phyloP scores from a whole-genome alignment of 345 rosid species.

The Salix koriyanagi region DNA sequence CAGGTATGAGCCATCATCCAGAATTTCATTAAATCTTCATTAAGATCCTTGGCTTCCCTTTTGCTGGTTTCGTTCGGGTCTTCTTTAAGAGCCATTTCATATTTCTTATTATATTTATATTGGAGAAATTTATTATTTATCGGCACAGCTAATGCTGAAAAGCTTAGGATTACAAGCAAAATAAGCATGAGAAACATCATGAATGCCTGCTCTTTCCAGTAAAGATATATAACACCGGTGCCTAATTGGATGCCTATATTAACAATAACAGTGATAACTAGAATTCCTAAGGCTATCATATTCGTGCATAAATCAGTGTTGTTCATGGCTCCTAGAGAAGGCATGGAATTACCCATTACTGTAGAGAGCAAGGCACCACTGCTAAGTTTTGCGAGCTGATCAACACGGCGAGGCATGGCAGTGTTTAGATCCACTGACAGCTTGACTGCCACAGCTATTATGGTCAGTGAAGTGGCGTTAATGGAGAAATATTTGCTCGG shows the following conservation, averaged over 20 bases:
- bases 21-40: slow-evolving; percentile 51
- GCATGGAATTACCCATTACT: slow-evolving; percentile 77
- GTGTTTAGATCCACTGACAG: slow-evolving; percentile 88
- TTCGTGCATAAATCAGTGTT: slow-evolving; percentile 48
- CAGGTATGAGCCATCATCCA: slow-evolving; percentile 95
- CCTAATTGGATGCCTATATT: slow-evolving; percentile 73
- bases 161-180: slow-evolving; percentile 49
- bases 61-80: slow-evolving; percentile 31
- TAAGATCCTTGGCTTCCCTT: slow-evolving; percentile 37
- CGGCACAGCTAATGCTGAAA: slow-evolving; percentile 56
- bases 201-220: slow-evolving; percentile 54
- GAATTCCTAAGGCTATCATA: slow-evolving; percentile 63
- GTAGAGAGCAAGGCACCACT: slow-evolving; percentile 71
- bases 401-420: slow-evolving; percentile 73
- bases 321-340: slow-evolving; percentile 77
- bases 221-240: slow-evolving; percentile 65
- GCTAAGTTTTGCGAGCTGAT: slow-evolving; percentile 86
- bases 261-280: slow-evolving; percentile 62
- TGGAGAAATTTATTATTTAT: slow-evolving; percentile 49
- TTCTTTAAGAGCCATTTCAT: slow-evolving; percentile 52
- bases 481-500: slow-evolving; percentile 66
- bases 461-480: slow-evolving; percentile 74
- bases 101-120: slow-evolving; percentile 51
- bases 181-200: slow-evolving; percentile 55
- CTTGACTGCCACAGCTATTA: slow-evolving; percentile 64